These are phyloP conservation scores for Fusarium sp. DNA, from an alignment of 2,329 filamentous ascomycete genomes.

Conservation along the genomic window DNA sequence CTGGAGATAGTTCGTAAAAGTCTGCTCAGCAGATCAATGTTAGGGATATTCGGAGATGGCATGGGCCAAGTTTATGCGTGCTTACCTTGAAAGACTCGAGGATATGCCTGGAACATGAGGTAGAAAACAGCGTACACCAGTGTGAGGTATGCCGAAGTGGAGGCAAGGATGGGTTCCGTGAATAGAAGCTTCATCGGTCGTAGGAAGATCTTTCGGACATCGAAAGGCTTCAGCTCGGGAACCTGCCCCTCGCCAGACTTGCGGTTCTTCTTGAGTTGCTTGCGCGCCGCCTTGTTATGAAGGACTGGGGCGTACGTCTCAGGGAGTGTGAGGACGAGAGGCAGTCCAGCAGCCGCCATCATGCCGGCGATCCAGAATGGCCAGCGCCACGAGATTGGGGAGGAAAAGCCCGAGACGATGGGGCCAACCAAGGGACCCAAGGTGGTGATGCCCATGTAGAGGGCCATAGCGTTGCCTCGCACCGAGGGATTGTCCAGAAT, in stretches of 20 bases:
- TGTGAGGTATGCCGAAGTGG: slow-evolving; percentile 61
- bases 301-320: slow-evolving; percentile 64
- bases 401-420: slow-evolving; percentile 63
- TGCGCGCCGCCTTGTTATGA: slow-evolving; percentile 61
- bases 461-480: slow-evolving; percentile 48
- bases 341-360: slow-evolving; percentile 45
- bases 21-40: slow-evolving; percentile 20
- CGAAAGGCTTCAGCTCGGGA: slow-evolving; percentile 51
- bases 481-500: slow-evolving; percentile 48
- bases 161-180: slow-evolving; percentile 62
- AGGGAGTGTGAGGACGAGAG: slow-evolving; percentile 53
- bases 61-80: background rate
- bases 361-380: slow-evolving; percentile 55
- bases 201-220: slow-evolving; percentile 60
- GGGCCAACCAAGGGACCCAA: slow-evolving; percentile 59
- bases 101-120: slow-evolving; percentile 64
- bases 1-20: slow-evolving; percentile 59
- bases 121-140: slow-evolving; percentile 65
- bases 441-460: slow-evolving; percentile 52
- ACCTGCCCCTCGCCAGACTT: slow-evolving; percentile 50
- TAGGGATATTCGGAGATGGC: no score
- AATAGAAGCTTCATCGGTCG: slow-evolving; percentile 62
- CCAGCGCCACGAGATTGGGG: slow-evolving; percentile 57
- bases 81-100: slow-evolving; percentile 58
- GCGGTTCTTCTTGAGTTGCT: slow-evolving; percentile 57